Percentiles rank a stretch among this genome's conserved stretches.
Evolutionary conservation across 1,284 basidiomycete genomes (phyloP).

Genomic region (Pascua sp.): DNA sequence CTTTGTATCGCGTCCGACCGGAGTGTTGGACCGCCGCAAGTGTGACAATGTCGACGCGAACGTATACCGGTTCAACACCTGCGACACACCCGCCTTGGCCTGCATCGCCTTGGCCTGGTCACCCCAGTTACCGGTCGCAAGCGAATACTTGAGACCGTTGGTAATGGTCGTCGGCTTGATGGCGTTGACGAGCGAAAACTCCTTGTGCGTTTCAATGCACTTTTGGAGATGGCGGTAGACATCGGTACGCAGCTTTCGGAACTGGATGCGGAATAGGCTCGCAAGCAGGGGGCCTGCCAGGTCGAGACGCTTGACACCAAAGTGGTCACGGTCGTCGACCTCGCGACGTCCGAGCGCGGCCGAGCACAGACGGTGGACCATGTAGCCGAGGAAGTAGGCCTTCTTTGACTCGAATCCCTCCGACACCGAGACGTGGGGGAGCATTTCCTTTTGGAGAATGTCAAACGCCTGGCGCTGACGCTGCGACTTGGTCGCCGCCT

Average conservation of each 20-base stretch:
- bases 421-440: conserved; percentile 93
- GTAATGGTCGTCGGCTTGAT: conserved; percentile 97
- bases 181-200: conserved; percentile 87
- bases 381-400: conserved; percentile 99
- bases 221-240: conserved; percentile 96
- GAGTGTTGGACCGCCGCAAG: conserved; percentile 95
- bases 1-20: conserved; percentile 96
- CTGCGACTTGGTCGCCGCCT: conserved; percentile 75
- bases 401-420: conserved; percentile 98
- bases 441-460: conserved; percentile 97
- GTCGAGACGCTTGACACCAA: conserved; percentile 97
- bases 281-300: conserved; percentile 92
- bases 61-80: conserved; percentile 97
- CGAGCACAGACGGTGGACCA: conserved; percentile 92
- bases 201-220: conserved; percentile 96
- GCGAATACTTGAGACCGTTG: conserved; percentile 95
- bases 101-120: conserved; percentile 99
- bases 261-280: conserved; percentile 95
- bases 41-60: conserved; percentile 98
- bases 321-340: conserved; percentile 98
- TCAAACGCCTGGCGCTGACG: conserved; percentile 96
- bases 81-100: conserved; percentile 96
- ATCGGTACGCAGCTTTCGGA: conserved; percentile 93
- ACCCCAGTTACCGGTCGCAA: conserved; percentile 99
- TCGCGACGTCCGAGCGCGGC: conserved; percentile 93